Percentiles rank a stretch among this genome's conserved stretches.
These are phyloP conservation scores for Phytophthora fragariaefolia DNA, from an alignment of 352 stramenopile species.

Conservation along the genomic window DNA sequence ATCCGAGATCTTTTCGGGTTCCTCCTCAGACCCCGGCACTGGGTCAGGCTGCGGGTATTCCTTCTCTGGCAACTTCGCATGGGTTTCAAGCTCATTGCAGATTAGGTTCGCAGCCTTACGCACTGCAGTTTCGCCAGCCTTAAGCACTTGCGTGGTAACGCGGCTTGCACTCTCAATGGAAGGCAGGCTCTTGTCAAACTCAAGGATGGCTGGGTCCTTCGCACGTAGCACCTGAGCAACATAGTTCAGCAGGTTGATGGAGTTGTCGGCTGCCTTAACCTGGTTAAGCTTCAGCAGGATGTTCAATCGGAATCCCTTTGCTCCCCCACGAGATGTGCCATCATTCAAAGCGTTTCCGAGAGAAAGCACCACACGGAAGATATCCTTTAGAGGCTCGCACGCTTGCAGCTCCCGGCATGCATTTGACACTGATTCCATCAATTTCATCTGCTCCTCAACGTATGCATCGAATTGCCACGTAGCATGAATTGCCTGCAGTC, in stretches of 20 bases:
- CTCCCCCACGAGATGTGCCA: constrained; percentile 79
- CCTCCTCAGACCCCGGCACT: constrained; percentile 27
- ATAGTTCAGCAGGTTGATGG: constrained; percentile 85
- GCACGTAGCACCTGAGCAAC: constrained; percentile 71
- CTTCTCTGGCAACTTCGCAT: constrained; percentile 61
- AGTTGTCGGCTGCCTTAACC: constrained; percentile 86
- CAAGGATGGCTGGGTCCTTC: constrained; percentile 70
- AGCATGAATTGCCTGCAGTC: constrained; percentile 79
- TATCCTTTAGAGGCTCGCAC: constrained; percentile 88
- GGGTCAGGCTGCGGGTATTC: constrained; percentile 42
- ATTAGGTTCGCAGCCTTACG: constrained; percentile 77
- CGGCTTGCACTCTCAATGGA: constrained; percentile 81
- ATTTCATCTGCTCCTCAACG: constrained; percentile 73
- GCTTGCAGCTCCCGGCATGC: constrained; percentile 91
- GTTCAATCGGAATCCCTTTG: constrained; percentile 88
- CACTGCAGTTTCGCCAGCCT: constrained; percentile 75
- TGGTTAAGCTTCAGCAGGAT: constrained; percentile 91
- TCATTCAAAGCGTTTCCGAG: constrained; percentile 93
- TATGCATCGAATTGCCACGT: constrained; percentile 89
- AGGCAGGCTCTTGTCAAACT: constrained; percentile 77
- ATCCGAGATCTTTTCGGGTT: constrained; percentile 56
- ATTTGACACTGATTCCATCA: constrained; percentile 85
- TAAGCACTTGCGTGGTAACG: constrained; percentile 80
- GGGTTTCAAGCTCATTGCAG: constrained; percentile 70
- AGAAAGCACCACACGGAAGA: constrained; percentile 84